A percentile compares a stretch with the other conserved stretches of the same genome.
Conservation (phyloP, 225 moss, liverwort and hornwort genomes). For the Antitrichia curtipendula region DNA sequence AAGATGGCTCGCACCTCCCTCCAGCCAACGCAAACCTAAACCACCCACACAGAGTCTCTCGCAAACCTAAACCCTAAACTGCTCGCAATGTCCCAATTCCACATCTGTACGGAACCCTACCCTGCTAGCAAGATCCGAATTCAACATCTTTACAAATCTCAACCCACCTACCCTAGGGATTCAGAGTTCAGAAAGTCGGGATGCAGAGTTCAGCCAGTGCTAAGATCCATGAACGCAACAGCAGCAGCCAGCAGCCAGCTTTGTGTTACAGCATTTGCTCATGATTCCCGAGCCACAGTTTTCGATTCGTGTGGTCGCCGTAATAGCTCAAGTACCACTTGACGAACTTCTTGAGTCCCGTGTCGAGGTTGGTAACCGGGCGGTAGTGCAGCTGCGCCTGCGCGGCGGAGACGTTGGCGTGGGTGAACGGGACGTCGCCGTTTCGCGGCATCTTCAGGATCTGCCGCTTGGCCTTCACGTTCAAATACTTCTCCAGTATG, state of each 20-base stretch:
- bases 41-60: neutral
- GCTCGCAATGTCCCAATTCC: neutral
- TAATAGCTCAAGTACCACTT: conserved; percentile 35
- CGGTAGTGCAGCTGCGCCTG: conserved; percentile 23
- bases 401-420: conserved; percentile 23
- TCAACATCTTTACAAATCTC: neutral
- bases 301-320: conserved; percentile 1
- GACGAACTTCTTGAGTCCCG: conserved; percentile 34
- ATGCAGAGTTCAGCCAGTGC: neutral
- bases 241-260: neutral
- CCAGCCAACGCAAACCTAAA: conserved; percentile 5
- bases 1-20: neutral
- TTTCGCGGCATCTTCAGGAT: conserved; percentile 31
- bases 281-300: conserved; percentile 14
- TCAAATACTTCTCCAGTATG: conserved; percentile 28
- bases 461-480: conserved; percentile 21
- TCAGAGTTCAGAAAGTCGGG: neutral
- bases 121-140: neutral
- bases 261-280: conserved; percentile 8
- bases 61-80: neutral
- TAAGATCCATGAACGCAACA: neutral
- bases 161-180: neutral
- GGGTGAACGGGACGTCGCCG: conserved; percentile 26
- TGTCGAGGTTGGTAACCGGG: conserved; percentile 16
- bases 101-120: neutral